Conservation (phyloP, 2,329 filamentous ascomycete species). For the Fusarium austroafricanum region DNA sequence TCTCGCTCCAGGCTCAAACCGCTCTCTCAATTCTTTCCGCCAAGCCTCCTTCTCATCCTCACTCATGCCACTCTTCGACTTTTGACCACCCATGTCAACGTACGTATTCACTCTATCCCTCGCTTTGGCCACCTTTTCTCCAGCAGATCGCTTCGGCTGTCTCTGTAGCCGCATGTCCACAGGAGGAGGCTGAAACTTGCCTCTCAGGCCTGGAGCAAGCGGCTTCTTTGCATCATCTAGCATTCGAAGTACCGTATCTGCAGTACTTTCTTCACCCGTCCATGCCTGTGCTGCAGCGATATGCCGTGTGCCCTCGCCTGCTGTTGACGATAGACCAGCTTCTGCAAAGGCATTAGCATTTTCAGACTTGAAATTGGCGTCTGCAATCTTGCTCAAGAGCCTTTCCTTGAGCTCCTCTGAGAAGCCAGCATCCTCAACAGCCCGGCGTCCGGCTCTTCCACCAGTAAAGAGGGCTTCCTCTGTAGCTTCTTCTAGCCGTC, state of each 20-base stretch:
- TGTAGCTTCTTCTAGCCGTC: conserved; percentile 70
- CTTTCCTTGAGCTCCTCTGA: conserved; percentile 70
- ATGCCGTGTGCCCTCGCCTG: conserved; percentile 75
- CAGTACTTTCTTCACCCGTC: conserved; percentile 79
- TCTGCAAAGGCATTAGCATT: conserved; percentile 62
- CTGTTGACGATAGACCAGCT: conserved; percentile 63
- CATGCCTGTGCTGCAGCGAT: conserved; percentile 77
- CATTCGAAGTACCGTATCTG: conserved; percentile 87
- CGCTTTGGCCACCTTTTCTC: conserved; percentile 64
- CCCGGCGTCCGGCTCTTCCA: conserved; percentile 68
- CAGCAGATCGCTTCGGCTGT: conserved; percentile 54
- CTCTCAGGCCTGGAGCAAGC: conserved; percentile 63
- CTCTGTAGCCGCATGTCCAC: conserved; percentile 65
- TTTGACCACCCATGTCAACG: conserved; percentile 61
- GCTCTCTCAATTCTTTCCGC: conserved; percentile 79
- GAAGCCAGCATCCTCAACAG: conserved; percentile 72
- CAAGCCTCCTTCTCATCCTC: conserved; percentile 79
- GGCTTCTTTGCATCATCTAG: conserved; percentile 82
- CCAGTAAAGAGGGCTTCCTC: conserved; percentile 70
- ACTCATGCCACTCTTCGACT: conserved; percentile 65
- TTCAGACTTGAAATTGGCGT: conserved; percentile 65
- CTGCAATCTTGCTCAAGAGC: conserved; percentile 67
- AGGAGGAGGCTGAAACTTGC: conserved; percentile 58
- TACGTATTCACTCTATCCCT: conserved; percentile 68
- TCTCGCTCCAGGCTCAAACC: conserved; percentile 79